Percentiles rank a stretch among this genome's conserved stretches.
These are phyloP conservation scores for Leccinellum luteum DNA, from an alignment of 768 basidiomycete species.

Conservation along the genomic window DNA sequence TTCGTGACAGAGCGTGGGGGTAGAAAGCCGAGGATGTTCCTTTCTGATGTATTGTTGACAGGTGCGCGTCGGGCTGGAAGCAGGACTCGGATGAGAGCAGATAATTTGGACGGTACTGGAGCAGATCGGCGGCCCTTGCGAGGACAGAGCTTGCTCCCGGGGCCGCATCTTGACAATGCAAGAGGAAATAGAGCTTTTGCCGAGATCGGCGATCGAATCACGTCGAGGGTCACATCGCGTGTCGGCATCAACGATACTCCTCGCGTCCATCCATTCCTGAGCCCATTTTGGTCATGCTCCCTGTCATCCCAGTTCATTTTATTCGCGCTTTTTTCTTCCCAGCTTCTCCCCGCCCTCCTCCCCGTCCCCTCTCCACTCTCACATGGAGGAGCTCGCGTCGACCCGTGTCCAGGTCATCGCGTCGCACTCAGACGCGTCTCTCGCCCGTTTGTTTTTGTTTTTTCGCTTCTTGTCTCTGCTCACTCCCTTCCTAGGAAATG, in stretches of 20 bases:
- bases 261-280: not conserved
- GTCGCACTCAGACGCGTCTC: slow-evolving; percentile 15
- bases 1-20: not conserved
- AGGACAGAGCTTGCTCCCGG: not conserved
- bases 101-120: not conserved
- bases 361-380: not conserved
- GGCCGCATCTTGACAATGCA: no score
- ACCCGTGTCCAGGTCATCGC: not conserved
- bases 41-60: not conserved
- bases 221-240: not conserved
- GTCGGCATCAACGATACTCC: not conserved
- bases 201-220: not conserved
- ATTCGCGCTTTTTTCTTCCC: not conserved
- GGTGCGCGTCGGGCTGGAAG: not conserved
- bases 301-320: not conserved
- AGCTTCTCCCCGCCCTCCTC: not conserved
- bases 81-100: not conserved
- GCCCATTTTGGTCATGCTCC: not conserved
- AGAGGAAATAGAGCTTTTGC: not conserved
- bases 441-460: slow-evolving; percentile 2
- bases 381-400: slow-evolving; percentile 1
- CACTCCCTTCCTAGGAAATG: slow-evolving; percentile 9
- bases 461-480: not conserved
- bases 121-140: not conserved
- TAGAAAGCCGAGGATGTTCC: not conserved